phyloP scores from a whole-genome alignment of 2,329 filamentous ascomycete genomes.

The Xylariales sp. region DNA sequence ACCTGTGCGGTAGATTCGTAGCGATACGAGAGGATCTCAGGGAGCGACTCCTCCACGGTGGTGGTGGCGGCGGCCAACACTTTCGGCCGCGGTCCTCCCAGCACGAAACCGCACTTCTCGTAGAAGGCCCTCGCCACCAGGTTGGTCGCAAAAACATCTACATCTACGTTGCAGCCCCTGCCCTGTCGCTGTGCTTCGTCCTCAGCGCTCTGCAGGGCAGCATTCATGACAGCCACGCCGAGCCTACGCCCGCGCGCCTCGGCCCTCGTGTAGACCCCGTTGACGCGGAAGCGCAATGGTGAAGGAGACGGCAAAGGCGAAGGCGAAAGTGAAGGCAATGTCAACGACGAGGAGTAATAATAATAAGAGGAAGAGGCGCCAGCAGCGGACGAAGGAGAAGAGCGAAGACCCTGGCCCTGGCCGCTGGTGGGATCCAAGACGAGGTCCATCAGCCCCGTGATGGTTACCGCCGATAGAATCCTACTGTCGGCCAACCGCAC shows the following conservation, averaged over 20 bases:
- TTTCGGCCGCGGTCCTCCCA: constrained; percentile 8
- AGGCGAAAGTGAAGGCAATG: no score
- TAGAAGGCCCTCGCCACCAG: constrained; percentile 26
- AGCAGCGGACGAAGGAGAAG: no score
- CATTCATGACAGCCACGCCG: constrained; percentile 25
- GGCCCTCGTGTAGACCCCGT: constrained; percentile 32
- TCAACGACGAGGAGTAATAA: no score
- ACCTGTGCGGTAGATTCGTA: background rate
- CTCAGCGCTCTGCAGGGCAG: constrained; percentile 19
- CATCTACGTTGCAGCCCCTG: constrained; percentile 19
- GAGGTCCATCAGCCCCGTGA: constrained; percentile 28
- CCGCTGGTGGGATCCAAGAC: no score
- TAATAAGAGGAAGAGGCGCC: no score
- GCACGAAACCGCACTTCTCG: constrained; percentile 28
- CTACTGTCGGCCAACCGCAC: constrained; percentile 13
- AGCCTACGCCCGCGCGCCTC: constrained; percentile 29
- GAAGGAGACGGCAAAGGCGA: no score
- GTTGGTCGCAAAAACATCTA: constrained; percentile 30
- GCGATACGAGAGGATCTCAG: constrained; percentile 19
- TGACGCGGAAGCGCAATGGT: constrained; percentile 28
- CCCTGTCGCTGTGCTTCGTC: constrained; percentile 15
- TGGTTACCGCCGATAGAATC: constrained; percentile 25
- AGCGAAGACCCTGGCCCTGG: no score
- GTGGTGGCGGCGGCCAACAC: no score
- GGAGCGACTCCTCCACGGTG: constrained; percentile 2